Evolutionary conservation across 306 rosid genomes (phyloP).

Genomic region (Lupinus albus): DNA sequence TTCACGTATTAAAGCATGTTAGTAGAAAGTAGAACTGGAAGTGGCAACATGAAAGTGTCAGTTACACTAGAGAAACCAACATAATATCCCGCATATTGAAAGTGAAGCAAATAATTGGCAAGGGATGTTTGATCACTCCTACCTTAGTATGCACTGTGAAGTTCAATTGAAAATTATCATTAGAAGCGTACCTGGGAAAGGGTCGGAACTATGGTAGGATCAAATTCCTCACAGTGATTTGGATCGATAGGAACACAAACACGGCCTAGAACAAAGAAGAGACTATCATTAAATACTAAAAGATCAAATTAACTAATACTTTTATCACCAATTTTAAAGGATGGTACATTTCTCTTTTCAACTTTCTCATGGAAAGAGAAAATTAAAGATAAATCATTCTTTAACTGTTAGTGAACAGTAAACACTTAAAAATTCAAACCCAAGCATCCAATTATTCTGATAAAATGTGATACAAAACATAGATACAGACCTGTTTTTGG

Average conservation of each 20-base stretch:
- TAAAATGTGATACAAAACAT: neutral
- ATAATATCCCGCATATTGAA: neutral
- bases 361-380: too few relatives aligned
- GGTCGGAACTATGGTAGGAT: conserved; percentile 83
- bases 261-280: conserved; percentile 58
- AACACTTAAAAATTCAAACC: neutral
- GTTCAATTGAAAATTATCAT: too few relatives aligned
- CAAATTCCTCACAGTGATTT: conserved; percentile 72
- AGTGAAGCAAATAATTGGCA: conserved; percentile 27
- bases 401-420: neutral
- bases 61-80: neutral
- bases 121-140: neutral
- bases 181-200: conserved; percentile 56
- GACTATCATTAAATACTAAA: conserved; percentile 33
- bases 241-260: conserved; percentile 89
- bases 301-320: neutral
- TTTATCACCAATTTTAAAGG: too few relatives aligned
- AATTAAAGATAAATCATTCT: neutral
- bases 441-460: neutral
- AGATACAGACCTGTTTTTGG: conserved; percentile 72
- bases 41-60: neutral
- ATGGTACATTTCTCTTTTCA: too few relatives aligned
- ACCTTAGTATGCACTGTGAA: neutral
- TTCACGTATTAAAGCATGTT: neutral
- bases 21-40: neutral